Evolutionary conservation across 306 rosid species (phyloP), one percentile per base, ranked within the genome.

Genomic region (Prinsepia uniflora): DNA sequence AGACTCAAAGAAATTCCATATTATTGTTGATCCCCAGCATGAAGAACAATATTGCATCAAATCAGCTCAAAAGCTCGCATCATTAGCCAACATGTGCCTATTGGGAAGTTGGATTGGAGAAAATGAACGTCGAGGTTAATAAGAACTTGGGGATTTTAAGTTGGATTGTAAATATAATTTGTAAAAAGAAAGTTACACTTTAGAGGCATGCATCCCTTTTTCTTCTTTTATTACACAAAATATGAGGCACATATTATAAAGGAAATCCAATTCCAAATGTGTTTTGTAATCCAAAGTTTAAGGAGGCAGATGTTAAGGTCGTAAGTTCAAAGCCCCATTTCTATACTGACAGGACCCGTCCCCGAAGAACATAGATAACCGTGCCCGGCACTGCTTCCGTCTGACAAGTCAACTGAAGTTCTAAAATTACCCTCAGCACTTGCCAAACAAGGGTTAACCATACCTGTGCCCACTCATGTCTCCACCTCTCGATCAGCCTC

Each of bases 91-190:
- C 90, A 83, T 79, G 74, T 94, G 99, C 66, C 96, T 94, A 72
- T 86, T 63, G 82, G 95, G 75, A 91, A 90, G 83, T 79, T 94
- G 56, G 96, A 89, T 80, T 94, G 99, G 97, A 89, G 85, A 87
- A 91, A 74, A 76, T 94, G 96, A 96, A 90, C 91, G 0, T 96
- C 96, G 14, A 91, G 96, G 42, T 70, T 91, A 41, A 85, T 94
- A 65, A 80, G 97, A 84, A 87, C 86, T 55, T 88, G 82, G 86
- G 87, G 80, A 89, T n/a, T n/a, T 47, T 43, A 56, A 70, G 46
- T 47, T 17, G 62, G 72, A 68, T 58, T 81, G 67, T 74, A 62
- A 76, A 86, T 86, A 85, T 79, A 76, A 73, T 43, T 65, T 73
- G 68, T 56, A 65, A 47, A n/a, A 52, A 46, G 49, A 70, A 72